A percentile compares a stretch with the other conserved stretches of the same genome.
phyloP scores from a whole-genome alignment of 306 rosid species.

The Urtica urens region DNA sequence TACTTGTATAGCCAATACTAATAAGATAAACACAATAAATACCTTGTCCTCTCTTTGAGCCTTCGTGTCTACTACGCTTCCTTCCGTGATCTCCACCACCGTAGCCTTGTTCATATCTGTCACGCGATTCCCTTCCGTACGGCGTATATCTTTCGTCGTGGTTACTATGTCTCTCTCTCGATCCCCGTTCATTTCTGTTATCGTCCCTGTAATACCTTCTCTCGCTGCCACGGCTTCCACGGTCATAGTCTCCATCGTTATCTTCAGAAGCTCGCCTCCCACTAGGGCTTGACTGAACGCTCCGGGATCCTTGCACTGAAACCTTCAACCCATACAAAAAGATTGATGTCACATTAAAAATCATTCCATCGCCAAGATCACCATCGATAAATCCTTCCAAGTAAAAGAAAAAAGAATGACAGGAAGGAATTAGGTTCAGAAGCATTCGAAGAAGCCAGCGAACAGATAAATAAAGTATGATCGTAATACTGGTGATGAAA shows the following conservation, averaged over 20 bases:
- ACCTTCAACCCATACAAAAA: slow-evolving; percentile 33
- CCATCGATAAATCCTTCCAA: background rate
- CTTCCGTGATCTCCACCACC: slow-evolving; percentile 35
- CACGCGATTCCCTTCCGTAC: slow-evolving; percentile 48
- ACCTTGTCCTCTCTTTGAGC: slow-evolving; percentile 79
- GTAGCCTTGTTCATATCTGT: slow-evolving; percentile 45
- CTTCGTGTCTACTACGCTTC: slow-evolving; percentile 58
- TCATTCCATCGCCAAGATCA: background rate
- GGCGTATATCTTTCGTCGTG: slow-evolving; percentile 36
- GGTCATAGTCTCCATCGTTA: too few species aligned
- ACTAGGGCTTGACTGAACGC: slow-evolving; percentile 25
- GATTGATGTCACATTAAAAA: slow-evolving; percentile 13
- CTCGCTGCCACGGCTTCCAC: background rate
- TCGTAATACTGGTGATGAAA: background rate
- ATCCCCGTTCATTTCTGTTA: slow-evolving; percentile 29
- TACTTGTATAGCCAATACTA: too few species aligned
- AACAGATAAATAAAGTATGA: background rate
- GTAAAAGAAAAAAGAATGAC: background rate
- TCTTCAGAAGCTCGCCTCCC: too few species aligned
- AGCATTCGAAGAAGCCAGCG: background rate
- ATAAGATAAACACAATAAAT: slow-evolving; percentile 12
- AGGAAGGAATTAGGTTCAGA: slow-evolving; percentile 2
- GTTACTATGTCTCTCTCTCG: slow-evolving; percentile 29
- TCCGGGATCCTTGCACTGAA: slow-evolving; percentile 27
- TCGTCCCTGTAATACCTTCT: slow-evolving; percentile 28